Conservation (phyloP, 225 moss, liverwort and hornwort species). For the Physcomitrium patens region DNA sequence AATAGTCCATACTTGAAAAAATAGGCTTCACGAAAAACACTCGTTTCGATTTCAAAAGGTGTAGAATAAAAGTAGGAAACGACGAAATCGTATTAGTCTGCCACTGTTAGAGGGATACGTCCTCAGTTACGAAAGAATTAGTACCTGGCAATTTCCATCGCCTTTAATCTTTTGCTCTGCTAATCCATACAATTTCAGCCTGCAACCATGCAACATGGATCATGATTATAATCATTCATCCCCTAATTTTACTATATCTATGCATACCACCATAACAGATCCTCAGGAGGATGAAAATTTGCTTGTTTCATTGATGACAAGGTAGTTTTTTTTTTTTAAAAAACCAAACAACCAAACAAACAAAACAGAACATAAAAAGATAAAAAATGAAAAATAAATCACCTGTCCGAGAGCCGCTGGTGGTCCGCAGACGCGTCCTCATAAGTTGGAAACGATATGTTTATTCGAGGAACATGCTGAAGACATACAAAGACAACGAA, state of each 20-base stretch:
- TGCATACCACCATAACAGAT: slow-evolving; percentile 21
- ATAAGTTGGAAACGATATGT: slow-evolving; percentile 73
- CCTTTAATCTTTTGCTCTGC: slow-evolving; percentile 88
- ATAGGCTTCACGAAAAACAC: neutral
- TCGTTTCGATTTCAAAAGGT: slow-evolving; percentile 4
- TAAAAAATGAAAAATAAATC: neutral
- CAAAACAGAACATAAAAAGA: too few species aligned
- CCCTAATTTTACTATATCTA: slow-evolving; percentile 22
- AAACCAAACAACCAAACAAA: too few species aligned
- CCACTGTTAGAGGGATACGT: slow-evolving; percentile 11
- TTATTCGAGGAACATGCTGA: slow-evolving; percentile 88
- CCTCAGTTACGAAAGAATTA: slow-evolving; percentile 16
- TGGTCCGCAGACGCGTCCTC: slow-evolving; percentile 90
- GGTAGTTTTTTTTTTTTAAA: neutral
- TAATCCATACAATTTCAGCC: slow-evolving; percentile 80
- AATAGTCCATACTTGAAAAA: slow-evolving; percentile 12
- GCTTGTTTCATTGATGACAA: slow-evolving; percentile 6
- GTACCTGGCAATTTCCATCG: slow-evolving; percentile 99
- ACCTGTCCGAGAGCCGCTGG: slow-evolving; percentile 88
- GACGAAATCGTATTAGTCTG: neutral
- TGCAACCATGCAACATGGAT: slow-evolving; percentile 37
- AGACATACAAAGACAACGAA: slow-evolving; percentile 29
- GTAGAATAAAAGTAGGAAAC: neutral
- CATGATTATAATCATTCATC: slow-evolving; percentile 24
- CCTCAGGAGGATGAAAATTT: slow-evolving; percentile 13